phyloP scores from a whole-genome alignment of 208 protist species.

The Trypanosoma avium region DNA sequence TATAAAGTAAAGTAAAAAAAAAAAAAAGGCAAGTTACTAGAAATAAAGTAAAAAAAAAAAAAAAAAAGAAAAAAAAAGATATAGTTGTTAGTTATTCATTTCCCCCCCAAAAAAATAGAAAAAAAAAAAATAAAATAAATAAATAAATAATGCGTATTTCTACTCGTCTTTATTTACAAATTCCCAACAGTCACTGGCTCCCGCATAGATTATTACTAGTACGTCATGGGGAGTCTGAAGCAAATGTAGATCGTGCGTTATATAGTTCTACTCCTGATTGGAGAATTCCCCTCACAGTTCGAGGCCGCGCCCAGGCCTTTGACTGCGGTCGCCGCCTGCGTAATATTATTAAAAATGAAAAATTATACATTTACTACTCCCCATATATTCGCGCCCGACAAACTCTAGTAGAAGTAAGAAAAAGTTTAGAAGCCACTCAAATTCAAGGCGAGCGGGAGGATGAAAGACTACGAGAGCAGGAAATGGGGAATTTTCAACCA shows the following conservation, averaged over 20 bases:
- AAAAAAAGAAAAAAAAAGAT: neutral
- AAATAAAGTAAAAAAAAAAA: neutral
- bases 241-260: slow-evolving; percentile 77
- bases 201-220: slow-evolving; percentile 80
- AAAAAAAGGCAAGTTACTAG: neutral
- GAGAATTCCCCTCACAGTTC: slow-evolving; percentile 82
- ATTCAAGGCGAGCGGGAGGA: slow-evolving; percentile 90
- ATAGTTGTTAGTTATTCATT: too few relatives aligned
- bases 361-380: slow-evolving; percentile 88
- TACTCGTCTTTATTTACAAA: neutral
- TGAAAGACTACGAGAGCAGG: slow-evolving; percentile 92
- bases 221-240: slow-evolving; percentile 82
- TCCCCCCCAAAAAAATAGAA: neutral
- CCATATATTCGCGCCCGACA: slow-evolving; percentile 86
- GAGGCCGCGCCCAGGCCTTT: slow-evolving; percentile 77
- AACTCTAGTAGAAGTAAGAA: slow-evolving; percentile 82
- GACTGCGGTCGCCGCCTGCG: slow-evolving; percentile 79
- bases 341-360: slow-evolving; percentile 74
- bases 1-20: neutral
- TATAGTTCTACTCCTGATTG: slow-evolving; percentile 89
- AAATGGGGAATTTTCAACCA: slow-evolving; percentile 93
- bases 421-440: slow-evolving; percentile 57
- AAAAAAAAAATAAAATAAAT: neutral
- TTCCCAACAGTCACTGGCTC: slow-evolving; percentile 48
- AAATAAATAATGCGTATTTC: neutral